These are phyloP conservation scores for Helminthosporium solani DNA, from an alignment of 2,329 filamentous ascomycete genomes.

Conservation along the genomic window DNA sequence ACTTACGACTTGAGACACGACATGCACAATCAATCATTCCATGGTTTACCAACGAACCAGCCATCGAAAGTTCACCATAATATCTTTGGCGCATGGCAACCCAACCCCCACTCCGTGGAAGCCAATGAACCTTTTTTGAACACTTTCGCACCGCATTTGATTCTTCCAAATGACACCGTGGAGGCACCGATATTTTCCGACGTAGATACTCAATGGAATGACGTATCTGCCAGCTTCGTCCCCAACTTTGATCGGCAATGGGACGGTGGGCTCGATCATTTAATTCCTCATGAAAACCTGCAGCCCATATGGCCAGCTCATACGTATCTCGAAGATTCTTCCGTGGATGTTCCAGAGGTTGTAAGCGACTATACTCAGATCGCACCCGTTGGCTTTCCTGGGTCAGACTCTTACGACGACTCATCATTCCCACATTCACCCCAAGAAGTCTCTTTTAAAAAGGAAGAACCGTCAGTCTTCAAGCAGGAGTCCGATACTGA, in stretches of 20 bases:
- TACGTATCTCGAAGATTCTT: slow-evolving; percentile 17
- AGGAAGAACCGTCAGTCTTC: slow-evolving; percentile 18
- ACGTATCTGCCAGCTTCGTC: slow-evolving; percentile 5
- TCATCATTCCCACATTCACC: slow-evolving; percentile 19
- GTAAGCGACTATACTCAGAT: slow-evolving; percentile 18
- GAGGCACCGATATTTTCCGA: slow-evolving; percentile 4
- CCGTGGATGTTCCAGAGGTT: slow-evolving; percentile 18
- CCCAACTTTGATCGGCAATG: slow-evolving; percentile 7
- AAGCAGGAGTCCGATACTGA: slow-evolving; percentile 24
- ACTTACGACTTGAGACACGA: slow-evolving; percentile 18
- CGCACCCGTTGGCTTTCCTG: slow-evolving; percentile 9
- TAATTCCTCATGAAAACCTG: slow-evolving; percentile 5
- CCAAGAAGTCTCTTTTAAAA: slow-evolving; percentile 24
- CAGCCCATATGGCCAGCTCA: slow-evolving; percentile 7
- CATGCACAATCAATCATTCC: slow-evolving; percentile 12
- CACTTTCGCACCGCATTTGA: slow-evolving; percentile 6
- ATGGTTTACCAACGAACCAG: slow-evolving; percentile 14
- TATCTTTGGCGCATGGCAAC: slow-evolving; percentile 12
- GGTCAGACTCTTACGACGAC: slow-evolving; percentile 17
- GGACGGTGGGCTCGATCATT: slow-evolving; percentile 6
- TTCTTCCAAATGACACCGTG: slow-evolving; percentile 6
- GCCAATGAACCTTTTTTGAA: slow-evolving; percentile 2
- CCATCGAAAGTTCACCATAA: slow-evolving; percentile 10
- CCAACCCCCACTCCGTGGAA: slow-evolving; percentile 5
- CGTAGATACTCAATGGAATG: slow-evolving; percentile 6